Evolutionary conservation across 1,139 yeast species (phyloP), one percentile per base, ranked within the genome.

Genomic region (Magnusiomyces magnusii): DNA sequence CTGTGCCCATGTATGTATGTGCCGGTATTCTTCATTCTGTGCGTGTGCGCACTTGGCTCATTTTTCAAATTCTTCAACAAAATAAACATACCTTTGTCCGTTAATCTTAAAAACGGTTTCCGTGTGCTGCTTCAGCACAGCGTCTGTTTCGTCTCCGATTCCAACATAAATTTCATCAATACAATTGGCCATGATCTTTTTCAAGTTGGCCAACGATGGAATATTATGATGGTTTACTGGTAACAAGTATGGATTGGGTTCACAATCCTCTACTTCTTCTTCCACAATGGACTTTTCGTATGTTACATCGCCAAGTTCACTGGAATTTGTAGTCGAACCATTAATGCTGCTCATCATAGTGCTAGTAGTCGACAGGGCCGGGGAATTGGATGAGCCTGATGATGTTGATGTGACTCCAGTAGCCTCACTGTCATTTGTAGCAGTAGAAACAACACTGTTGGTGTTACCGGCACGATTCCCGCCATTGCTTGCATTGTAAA

Each of bases 71-170:
- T 9, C 7, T 15, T 9, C 3, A 39, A 39, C 7, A 39, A 15
- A 31, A n/a, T 31, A 51, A 23, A 51, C 47, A 21, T 51, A 51
- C 54, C 44, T 51, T 51, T 51, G 54, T 17, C 34, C 31, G 10
- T 51, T 34, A 34, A 51, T 39, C 15, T 24, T n/a, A 39, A 36
- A 51, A 2, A 51, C 27, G 13, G 27, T 34, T 23, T 51, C 54
- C 5, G 54, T 39, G 2, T 51, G 54, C 21, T 51, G 54, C 21
- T 51, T 51, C 47, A 51, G 23, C 27, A 51, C 23, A 17, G 27
- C 47, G 34, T 51, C 54, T 9, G 47, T 51, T 24, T 51, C 54
- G 27, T 51, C 47, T 21, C 41, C 13, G 17, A 39, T 23, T 15
- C 54, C 54, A 19, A 51, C 28, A 51, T 21, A 51, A 10, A 51